These are phyloP conservation scores for Thalassiosira mediterranea DNA, from an alignment of 352 stramenopile species.

Conservation along the genomic window DNA sequence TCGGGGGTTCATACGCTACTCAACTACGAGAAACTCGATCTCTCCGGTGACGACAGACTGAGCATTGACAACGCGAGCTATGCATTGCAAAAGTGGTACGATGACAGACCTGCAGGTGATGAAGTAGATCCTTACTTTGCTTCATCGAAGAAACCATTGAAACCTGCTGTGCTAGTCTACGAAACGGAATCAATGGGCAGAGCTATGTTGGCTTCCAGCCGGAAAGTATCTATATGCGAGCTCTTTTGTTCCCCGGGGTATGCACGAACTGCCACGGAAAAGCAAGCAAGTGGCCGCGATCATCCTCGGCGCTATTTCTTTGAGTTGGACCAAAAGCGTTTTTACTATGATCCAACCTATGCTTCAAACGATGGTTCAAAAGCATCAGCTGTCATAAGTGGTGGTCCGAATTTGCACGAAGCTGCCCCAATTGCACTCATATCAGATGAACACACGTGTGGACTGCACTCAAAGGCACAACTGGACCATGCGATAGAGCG, in stretches of 20 bases:
- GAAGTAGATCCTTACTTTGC: conserved; percentile 26
- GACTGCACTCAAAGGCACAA: conserved; percentile 25
- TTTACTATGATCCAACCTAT: conserved; percentile 32
- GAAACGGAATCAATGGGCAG: no score
- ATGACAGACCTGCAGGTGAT: no score
- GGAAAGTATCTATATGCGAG: conserved; percentile 18
- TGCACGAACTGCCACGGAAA: no score
- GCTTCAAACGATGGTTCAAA: no score
- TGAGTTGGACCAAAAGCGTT: conserved; percentile 30
- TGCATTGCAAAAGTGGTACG: conserved; percentile 32
- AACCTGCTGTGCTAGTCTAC: conserved; percentile 29
- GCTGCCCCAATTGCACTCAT: conserved; percentile 25
- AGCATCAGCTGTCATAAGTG: conserved; percentile 32
- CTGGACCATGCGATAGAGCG: conserved; percentile 44
- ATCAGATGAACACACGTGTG: conserved; percentile 17
- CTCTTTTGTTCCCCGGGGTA: conserved; percentile 15
- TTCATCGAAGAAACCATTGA: conserved; percentile 19
- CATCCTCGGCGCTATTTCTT: conserved; percentile 34
- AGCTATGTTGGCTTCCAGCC: neutral
- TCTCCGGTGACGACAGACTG: neutral
- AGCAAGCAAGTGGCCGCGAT: no score
- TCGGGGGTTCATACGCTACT: conserved; percentile 30
- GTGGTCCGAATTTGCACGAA: conserved; percentile 49
- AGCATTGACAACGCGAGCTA: neutral
- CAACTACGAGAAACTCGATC: conserved; percentile 40